These are phyloP conservation scores for Penstemon barbatus DNA, from an alignment of 257 asterid species.

Conservation along the genomic window DNA sequence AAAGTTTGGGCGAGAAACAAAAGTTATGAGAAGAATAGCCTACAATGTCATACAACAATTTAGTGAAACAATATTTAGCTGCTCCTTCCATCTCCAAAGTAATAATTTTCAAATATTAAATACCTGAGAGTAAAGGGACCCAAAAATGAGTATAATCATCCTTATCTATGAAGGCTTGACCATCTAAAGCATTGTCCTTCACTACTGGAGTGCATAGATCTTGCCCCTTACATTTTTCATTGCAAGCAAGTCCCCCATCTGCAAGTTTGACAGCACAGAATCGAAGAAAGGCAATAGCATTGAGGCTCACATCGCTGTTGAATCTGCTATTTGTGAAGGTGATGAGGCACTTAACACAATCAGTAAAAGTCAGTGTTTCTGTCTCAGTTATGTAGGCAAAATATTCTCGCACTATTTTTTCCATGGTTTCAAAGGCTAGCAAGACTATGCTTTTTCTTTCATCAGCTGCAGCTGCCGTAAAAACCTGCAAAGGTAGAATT, in stretches of 20 bases:
- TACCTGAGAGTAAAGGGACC: conserved; percentile 96
- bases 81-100: conserved; percentile 24
- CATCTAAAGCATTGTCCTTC: conserved; percentile 53
- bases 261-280: conserved; percentile 98
- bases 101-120: conserved; percentile 23
- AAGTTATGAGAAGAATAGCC: neutral
- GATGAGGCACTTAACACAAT: conserved; percentile 94
- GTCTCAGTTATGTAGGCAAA: conserved; percentile 95
- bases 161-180: conserved; percentile 50
- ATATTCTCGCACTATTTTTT: conserved; percentile 94
- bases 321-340: conserved; percentile 91
- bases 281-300: conserved; percentile 98
- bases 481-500: conserved; percentile 55
- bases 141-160: conserved; percentile 72
- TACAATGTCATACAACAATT: neutral
- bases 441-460: conserved; percentile 94
- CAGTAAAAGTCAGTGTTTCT: conserved; percentile 82
- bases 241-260: conserved; percentile 88
- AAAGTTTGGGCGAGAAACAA: neutral
- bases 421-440: conserved; percentile 97
- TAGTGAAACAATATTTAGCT: neutral
- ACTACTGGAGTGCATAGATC: conserved; percentile 35
- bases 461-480: conserved; percentile 96
- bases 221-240: conserved; percentile 55
- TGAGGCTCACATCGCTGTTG: conserved; percentile 97